A percentile compares a stretch with the other conserved stretches of the same genome.
These are phyloP conservation scores for Asterochloris sp. DNA, from an alignment of 139 green algal species.

Conservation along the genomic window DNA sequence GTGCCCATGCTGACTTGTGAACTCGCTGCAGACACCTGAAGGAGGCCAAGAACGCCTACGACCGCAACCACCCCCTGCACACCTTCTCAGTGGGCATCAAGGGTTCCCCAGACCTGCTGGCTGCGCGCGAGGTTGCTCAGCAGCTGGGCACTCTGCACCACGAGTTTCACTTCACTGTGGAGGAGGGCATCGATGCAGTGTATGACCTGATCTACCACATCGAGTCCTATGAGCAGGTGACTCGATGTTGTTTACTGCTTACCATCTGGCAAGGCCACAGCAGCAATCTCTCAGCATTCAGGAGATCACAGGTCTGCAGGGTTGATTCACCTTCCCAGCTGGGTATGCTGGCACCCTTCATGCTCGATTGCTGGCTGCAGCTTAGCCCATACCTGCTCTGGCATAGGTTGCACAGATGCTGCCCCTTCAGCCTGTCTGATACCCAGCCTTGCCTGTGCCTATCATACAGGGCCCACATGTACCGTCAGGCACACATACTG, in stretches of 20 bases:
- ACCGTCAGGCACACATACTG: too few relatives aligned
- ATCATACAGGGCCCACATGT: too few relatives aligned
- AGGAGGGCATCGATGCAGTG: conserved; percentile 94
- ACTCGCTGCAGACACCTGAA: conserved; percentile 47
- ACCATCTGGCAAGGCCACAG: neutral
- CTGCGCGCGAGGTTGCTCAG: conserved; percentile 82
- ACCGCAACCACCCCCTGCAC: conserved; percentile 67
- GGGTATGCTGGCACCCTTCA: too few relatives aligned
- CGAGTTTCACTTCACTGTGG: conserved; percentile 95
- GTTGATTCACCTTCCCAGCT: too few relatives aligned
- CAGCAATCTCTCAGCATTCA: too few relatives aligned
- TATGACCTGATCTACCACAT: conserved; percentile 94
- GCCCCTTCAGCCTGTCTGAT: too few relatives aligned
- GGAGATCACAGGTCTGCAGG: too few relatives aligned
- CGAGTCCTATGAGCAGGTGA: conserved; percentile 84
- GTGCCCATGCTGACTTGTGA: neutral
- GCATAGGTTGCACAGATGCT: too few relatives aligned
- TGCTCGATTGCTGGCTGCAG: too few relatives aligned
- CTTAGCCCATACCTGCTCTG: too few relatives aligned
- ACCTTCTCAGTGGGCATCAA: conserved; percentile 89
- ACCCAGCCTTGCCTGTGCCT: too few relatives aligned
- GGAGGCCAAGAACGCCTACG: conserved; percentile 48
- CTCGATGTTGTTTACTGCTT: neutral
- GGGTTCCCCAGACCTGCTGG: conserved; percentile 91
- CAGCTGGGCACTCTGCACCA: conserved; percentile 94